A percentile compares a stretch with the other conserved stretches of the same genome.
Conservation (phyloP, 2,329 filamentous ascomycete species). For the Metarhizium humberi region DNA sequence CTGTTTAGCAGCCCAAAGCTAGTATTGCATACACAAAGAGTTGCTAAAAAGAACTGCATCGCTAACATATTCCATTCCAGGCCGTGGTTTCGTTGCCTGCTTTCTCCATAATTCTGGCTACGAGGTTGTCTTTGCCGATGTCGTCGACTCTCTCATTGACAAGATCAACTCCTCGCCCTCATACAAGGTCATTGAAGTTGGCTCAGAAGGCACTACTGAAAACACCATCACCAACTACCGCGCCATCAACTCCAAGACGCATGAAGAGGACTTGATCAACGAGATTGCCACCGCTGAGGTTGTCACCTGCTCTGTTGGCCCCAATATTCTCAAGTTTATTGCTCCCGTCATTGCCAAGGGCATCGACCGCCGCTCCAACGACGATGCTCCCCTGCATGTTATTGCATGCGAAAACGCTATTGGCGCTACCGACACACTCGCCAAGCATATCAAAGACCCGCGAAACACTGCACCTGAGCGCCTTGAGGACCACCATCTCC, state of each 20-base stretch:
- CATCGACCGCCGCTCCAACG: conserved; percentile 64
- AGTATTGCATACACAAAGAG: neutral
- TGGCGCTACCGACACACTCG: conserved; percentile 82
- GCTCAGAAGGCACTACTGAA: conserved; percentile 68
- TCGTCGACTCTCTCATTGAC: conserved; percentile 75
- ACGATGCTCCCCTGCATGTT: conserved; percentile 65
- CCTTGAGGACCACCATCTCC: conserved; percentile 57
- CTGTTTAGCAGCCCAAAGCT: too few species aligned
- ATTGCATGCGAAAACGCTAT: conserved; percentile 99
- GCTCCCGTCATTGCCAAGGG: conserved; percentile 93
- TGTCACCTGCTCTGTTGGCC: conserved; percentile 94
- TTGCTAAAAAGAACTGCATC: conserved; percentile 2
- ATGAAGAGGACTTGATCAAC: conserved; percentile 71
- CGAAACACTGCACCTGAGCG: conserved; percentile 61
- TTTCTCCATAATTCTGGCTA: conserved; percentile 93
- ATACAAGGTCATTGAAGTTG: conserved; percentile 92
- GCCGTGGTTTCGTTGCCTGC: conserved; percentile 77
- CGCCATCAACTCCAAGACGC: conserved; percentile 86
- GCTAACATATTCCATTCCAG: conserved; percentile 16
- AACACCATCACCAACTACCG: conserved; percentile 91
- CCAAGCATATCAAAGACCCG: conserved; percentile 66
- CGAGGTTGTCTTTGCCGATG: conserved; percentile 93
- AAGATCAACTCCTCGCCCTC: conserved; percentile 63
- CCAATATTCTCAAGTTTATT: conserved; percentile 93
- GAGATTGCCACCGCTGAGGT: conserved; percentile 83